Evolutionary conservation across 805 yeast species (phyloP).

Genomic region (Pichia membranifaciens): DNA sequence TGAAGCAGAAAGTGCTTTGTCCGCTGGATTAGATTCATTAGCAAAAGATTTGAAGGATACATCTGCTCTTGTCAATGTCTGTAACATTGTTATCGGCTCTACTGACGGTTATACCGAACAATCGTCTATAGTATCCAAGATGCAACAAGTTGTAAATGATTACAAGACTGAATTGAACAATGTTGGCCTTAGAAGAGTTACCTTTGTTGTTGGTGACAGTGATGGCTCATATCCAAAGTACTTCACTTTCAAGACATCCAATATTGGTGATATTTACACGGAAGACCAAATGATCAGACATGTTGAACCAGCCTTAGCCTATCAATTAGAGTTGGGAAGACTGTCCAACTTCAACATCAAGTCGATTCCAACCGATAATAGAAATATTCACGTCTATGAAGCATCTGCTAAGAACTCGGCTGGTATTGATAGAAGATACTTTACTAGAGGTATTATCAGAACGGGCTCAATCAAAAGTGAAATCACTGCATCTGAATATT

Average conservation of each 20-base stretch:
- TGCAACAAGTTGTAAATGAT: constrained; percentile 61
- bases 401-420: constrained; percentile 92
- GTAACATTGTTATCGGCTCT: constrained; percentile 70
- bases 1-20: constrained; percentile 78
- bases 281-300: constrained; percentile 96
- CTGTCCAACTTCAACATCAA: constrained; percentile 91
- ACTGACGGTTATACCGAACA: constrained; percentile 72
- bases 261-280: constrained; percentile 60
- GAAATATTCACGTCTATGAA: constrained; percentile 96
- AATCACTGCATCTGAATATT: constrained; percentile 85
- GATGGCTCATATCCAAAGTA: constrained; percentile 91
- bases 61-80: constrained; percentile 62
- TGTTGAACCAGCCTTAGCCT: constrained; percentile 96
- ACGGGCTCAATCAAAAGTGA: constrained; percentile 94
- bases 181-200: constrained; percentile 82
- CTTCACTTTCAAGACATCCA: constrained; percentile 68
- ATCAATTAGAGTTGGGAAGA: constrained; percentile 92
- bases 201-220: constrained; percentile 79
- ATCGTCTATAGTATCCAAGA: constrained; percentile 55
- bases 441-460: constrained; percentile 94
- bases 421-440: constrained; percentile 83
- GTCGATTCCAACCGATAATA: constrained; percentile 92
- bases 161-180: constrained; percentile 62
- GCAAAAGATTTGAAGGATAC: constrained; percentile 39
- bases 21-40: constrained; percentile 67